These are phyloP conservation scores for Backusella macrospora DNA, from an alignment of 192 early-diverging fungal species.

Conservation along the genomic window DNA sequence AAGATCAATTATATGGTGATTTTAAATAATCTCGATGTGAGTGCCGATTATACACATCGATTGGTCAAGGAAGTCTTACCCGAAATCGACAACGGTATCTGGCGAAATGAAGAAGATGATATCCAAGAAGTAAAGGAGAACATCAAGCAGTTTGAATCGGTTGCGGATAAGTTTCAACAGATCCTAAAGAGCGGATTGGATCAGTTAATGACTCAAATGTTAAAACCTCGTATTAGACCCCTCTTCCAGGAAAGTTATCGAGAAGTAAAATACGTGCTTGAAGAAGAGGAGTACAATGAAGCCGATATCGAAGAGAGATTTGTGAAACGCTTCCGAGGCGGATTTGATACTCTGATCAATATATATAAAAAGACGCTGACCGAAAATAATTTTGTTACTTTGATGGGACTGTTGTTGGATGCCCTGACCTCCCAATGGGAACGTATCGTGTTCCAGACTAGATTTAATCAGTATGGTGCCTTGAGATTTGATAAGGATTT, in stretches of 20 bases:
- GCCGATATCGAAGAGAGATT: slow-evolving; percentile 80
- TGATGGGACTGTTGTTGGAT: slow-evolving; percentile 68
- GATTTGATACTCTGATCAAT: slow-evolving; percentile 52
- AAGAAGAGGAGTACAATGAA: slow-evolving; percentile 91
- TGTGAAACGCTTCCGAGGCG: slow-evolving; percentile 77
- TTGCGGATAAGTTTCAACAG: slow-evolving; percentile 65
- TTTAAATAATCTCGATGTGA: slow-evolving; percentile 90
- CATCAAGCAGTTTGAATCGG: slow-evolving; percentile 58
- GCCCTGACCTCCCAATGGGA: slow-evolving; percentile 84
- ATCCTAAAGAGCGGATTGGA: slow-evolving; percentile 71
- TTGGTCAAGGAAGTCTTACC: slow-evolving; percentile 67
- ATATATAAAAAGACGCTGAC: slow-evolving; percentile 58
- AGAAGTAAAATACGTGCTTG: slow-evolving; percentile 88
- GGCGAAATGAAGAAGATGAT: slow-evolving; percentile 56
- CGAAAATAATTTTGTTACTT: slow-evolving; percentile 67
- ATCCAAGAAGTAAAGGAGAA: slow-evolving; percentile 58
- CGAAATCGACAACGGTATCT: slow-evolving; percentile 46
- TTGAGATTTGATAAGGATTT: slow-evolving; percentile 94
- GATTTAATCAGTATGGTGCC: slow-evolving; percentile 92
- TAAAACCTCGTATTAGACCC: slow-evolving; percentile 79
- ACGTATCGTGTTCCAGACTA: slow-evolving; percentile 77
- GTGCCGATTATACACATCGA: slow-evolving; percentile 76
- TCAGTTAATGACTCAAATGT: slow-evolving; percentile 75
- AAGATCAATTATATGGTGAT: slow-evolving; percentile 70
- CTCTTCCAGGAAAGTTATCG: slow-evolving; percentile 81